phyloP scores from a whole-genome alignment of 2,329 filamentous ascomycete species.

The Xylariaceae sp. region DNA sequence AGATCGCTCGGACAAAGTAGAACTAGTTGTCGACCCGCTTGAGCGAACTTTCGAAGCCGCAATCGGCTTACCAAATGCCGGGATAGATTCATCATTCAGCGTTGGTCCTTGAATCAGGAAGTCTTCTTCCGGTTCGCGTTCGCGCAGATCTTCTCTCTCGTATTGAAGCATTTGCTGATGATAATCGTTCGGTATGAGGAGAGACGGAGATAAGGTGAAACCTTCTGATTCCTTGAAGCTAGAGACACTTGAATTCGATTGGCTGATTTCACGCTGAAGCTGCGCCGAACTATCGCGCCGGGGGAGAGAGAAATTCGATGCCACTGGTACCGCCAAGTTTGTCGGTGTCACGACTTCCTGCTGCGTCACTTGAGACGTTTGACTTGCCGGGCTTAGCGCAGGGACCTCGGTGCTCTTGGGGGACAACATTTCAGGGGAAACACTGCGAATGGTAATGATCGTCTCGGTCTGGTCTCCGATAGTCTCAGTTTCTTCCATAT shows the following conservation, averaged over 20 bases:
- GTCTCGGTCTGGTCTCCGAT: conserved; percentile 12
- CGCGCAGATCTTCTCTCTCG: conserved; percentile 37
- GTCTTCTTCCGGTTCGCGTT: conserved; percentile 39
- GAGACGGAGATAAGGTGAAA: conserved; percentile 61
- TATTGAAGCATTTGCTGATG: conserved; percentile 55
- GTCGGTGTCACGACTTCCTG: conserved; percentile 52
- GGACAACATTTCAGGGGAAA: conserved; percentile 31
- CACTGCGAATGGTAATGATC: conserved; percentile 12
- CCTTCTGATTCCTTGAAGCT: conserved; percentile 63
- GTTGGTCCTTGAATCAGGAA: conserved; percentile 22
- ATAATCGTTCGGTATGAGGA: conserved; percentile 65
- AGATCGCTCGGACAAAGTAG: conserved; percentile 50
- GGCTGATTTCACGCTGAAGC: conserved; percentile 39
- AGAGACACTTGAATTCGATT: conserved; percentile 50
- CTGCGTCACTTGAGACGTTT: conserved; percentile 43
- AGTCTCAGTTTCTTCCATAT: conserved; percentile 19
- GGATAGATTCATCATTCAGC: conserved; percentile 38
- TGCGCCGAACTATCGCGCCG: conserved; percentile 41
- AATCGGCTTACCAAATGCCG: conserved; percentile 38
- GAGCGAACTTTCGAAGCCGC: conserved; percentile 47
- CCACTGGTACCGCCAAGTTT: conserved; percentile 37
- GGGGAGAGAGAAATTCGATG: conserved; percentile 57
- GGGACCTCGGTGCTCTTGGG: conserved; percentile 47
- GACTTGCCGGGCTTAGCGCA: conserved; percentile 53
- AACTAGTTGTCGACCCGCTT: conserved; percentile 59